These are phyloP conservation scores for Elymus sibiricus DNA, from an alignment of 176 grass and related monocot species.

Conservation along the genomic window DNA sequence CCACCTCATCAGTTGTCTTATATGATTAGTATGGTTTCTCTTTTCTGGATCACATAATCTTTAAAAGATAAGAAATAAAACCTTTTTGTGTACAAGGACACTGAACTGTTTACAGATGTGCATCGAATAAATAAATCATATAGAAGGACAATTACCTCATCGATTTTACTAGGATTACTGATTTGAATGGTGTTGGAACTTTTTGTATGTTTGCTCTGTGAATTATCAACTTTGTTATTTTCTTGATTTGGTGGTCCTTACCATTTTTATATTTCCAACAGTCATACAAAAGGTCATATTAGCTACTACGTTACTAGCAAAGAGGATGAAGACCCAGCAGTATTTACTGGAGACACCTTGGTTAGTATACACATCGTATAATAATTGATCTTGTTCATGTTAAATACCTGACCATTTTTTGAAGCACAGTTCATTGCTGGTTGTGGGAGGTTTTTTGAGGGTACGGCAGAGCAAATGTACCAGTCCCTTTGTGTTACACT, in stretches of 20 bases:
- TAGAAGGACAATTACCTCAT: neutral
- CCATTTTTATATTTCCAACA: slow-evolving; percentile 34
- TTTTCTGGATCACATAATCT: neutral
- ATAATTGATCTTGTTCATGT: slow-evolving; percentile 1
- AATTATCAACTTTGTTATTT: neutral
- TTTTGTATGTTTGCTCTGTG: slow-evolving; percentile 14
- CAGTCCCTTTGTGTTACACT: slow-evolving; percentile 87
- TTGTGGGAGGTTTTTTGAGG: slow-evolving; percentile 96
- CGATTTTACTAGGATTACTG: neutral
- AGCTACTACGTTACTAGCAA: slow-evolving; percentile 83
- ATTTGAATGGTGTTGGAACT: neutral
- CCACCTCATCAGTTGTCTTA: neutral
- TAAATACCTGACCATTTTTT: neutral
- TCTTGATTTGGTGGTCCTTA: neutral
- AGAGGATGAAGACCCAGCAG: slow-evolving; percentile 61
- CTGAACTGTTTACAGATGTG: neutral
- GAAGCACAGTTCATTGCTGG: slow-evolving; percentile 81
- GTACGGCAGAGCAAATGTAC: slow-evolving; percentile 94
- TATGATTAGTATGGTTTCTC: slow-evolving; percentile 1
- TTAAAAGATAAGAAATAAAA: neutral
- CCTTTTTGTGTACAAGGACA: neutral
- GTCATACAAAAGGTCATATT: slow-evolving; percentile 93
- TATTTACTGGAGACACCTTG: slow-evolving; percentile 97
- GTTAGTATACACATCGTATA: slow-evolving; percentile 44
- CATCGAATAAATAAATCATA: neutral